Percentiles rank a stretch among this genome's conserved stretches.
phyloP scores from a whole-genome alignment of 352 stramenopile species.

The Phytophthora melonis region DNA sequence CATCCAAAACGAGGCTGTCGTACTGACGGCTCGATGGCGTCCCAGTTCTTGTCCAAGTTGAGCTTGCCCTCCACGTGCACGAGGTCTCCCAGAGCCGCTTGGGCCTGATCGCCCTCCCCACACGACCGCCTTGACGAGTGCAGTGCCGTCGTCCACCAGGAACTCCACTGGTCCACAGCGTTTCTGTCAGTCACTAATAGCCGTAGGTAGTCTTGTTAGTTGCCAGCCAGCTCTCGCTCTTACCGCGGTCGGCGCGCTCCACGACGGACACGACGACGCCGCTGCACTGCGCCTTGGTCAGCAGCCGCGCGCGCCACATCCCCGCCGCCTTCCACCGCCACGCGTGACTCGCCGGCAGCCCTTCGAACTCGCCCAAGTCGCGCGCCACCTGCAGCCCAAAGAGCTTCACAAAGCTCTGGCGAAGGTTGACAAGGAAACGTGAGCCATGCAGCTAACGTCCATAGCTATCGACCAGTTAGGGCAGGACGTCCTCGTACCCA shows the following conservation, averaged over 20 bases:
- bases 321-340: slow-evolving; percentile 44
- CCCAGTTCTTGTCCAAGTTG: slow-evolving; percentile 63
- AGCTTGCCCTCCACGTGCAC: slow-evolving; percentile 82
- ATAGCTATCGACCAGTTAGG: not conserved
- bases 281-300: slow-evolving; percentile 77
- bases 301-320: slow-evolving; percentile 41
- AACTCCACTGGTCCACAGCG: slow-evolving; percentile 60
- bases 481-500: slow-evolving; percentile 44
- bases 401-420: slow-evolving; percentile 76
- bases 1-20: too few relatives aligned
- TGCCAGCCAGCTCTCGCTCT: not conserved
- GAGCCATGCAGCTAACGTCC: not conserved
- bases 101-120: slow-evolving; percentile 36
- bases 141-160: slow-evolving; percentile 78
- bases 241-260: slow-evolving; percentile 63
- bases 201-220: too few relatives aligned
- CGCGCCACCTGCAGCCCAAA: slow-evolving; percentile 54
- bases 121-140: slow-evolving; percentile 61
- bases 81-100: slow-evolving; percentile 64
- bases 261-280: slow-evolving; percentile 72
- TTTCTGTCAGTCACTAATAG: not conserved
- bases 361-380: slow-evolving; percentile 56
- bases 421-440: not conserved
- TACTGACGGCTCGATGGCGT: slow-evolving; percentile 35
- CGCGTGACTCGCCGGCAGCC: slow-evolving; percentile 64